These are phyloP conservation scores for Pyracantha coccinea DNA, from an alignment of 331 rosid genomes.

Conservation along the genomic window DNA sequence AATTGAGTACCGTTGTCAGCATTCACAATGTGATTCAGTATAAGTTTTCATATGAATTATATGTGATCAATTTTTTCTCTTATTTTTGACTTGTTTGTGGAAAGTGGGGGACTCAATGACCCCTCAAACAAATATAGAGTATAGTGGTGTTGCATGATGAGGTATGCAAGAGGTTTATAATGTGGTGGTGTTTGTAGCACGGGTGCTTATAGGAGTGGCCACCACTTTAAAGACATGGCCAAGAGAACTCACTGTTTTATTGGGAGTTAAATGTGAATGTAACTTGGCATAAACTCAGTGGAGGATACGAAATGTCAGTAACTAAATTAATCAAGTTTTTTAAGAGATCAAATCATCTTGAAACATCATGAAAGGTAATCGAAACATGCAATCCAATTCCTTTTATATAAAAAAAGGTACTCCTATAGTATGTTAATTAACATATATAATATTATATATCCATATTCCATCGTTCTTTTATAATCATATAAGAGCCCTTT, in stretches of 20 bases:
- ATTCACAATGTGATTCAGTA: neutral
- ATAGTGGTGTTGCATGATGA: slow-evolving; percentile 11
- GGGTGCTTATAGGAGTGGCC: slow-evolving; percentile 18
- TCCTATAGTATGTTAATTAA: neutral
- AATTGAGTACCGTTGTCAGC: neutral
- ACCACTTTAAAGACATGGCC: slow-evolving; percentile 14
- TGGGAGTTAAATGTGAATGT: neutral
- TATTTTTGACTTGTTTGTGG: neutral
- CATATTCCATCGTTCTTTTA: neutral
- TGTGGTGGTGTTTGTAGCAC: neutral
- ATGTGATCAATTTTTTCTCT: neutral
- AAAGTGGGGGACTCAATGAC: neutral
- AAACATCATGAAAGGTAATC: neutral
- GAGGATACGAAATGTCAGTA: neutral
- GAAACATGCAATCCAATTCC: neutral
- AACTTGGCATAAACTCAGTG: neutral
- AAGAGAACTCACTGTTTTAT: slow-evolving; percentile 2
- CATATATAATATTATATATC: neutral
- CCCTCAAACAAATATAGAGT: neutral
- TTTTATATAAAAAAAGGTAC: neutral
- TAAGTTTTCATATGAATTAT: neutral
- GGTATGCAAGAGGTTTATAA: neutral
- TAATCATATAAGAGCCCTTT: neutral
- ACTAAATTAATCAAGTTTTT: neutral
- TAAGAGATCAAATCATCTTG: neutral